phyloP scores from a whole-genome alignment of 2,329 filamentous ascomycete species.

The Verticillium zaregamsianum region DNA sequence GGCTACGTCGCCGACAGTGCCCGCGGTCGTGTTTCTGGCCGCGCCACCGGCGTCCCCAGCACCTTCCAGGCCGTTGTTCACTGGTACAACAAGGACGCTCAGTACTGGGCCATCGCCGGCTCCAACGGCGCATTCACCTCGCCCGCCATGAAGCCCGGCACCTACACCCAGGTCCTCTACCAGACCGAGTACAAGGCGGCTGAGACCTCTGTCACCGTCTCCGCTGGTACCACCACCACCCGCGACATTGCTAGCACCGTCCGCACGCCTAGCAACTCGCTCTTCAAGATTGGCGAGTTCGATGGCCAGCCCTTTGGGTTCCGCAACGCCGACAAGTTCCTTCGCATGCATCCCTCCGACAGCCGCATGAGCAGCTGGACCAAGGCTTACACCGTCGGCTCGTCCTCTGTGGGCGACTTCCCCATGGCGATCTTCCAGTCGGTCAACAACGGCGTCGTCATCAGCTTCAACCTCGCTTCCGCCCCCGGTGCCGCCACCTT shows the following conservation, averaged over 20 bases:
- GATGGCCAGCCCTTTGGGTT: constrained; percentile 62
- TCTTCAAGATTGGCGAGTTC: constrained; percentile 63
- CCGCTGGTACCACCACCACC: constrained; percentile 41
- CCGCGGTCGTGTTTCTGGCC: constrained; percentile 58
- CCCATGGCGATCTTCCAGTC: constrained; percentile 64
- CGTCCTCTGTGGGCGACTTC: constrained; percentile 46
- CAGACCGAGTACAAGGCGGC: constrained; percentile 54
- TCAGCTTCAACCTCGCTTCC: constrained; percentile 52
- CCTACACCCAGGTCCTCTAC: constrained; percentile 65
- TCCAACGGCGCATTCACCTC: constrained; percentile 56
- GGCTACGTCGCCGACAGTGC: constrained; percentile 52
- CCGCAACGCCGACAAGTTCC: constrained; percentile 62
- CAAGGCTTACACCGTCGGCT: constrained; percentile 52
- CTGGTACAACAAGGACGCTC: constrained; percentile 59
- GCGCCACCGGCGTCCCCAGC: constrained; percentile 50
- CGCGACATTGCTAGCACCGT: constrained; percentile 45
- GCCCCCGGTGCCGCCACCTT: constrained; percentile 53
- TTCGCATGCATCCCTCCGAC: constrained; percentile 66
- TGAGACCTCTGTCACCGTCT: constrained; percentile 42
- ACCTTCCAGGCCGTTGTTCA: constrained; percentile 56
- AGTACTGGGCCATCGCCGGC: constrained; percentile 61
- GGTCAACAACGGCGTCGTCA: constrained; percentile 56
- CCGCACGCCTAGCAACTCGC: constrained; percentile 42
- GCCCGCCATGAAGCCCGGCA: constrained; percentile 63
- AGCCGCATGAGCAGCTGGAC: constrained; percentile 62